Evolutionary conservation across 2,329 filamentous ascomycete species (phyloP), one percentile per base, ranked within the genome.

Genomic region (Apiospora pterosperma): DNA sequence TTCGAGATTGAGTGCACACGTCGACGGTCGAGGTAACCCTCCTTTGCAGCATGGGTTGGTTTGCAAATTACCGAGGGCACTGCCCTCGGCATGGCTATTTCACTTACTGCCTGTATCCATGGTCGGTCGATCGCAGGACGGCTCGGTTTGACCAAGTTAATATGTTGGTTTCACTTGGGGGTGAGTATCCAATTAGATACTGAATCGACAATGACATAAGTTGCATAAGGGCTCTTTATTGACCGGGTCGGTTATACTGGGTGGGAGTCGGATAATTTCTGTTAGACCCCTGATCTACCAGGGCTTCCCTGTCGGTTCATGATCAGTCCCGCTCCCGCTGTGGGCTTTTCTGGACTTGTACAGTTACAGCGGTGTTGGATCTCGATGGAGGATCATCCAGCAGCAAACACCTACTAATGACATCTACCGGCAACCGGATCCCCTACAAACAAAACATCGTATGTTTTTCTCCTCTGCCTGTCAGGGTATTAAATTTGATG

Each of bases 311-410:
- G 58, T 60, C 58, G n/a, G 34, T 60, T 39, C 58, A 36, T 21
- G 58, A 60, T 60, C 58, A 36, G 34, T 38, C 58, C 58, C 58
- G 58, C 36, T 60, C 58, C 58, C 58, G 58, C 58, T 60, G 58
- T 39, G 58, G 58, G 36, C 58, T 39, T 59, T 23, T 21, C 23
- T 48, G 42, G 42, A 28, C 23, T 25, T n/a, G 48, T 55, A 55
- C 48, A 55, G 48, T 55, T 55, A 55, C 48, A 55, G 48, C 28
- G 48, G 25, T 55, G 28, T 55, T 55, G 48, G 48, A 55, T 55
- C 48, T 55, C 48, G 48, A 55, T 34, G 48, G 48, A 34, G 16
- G 28, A 55, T 55, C 48, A 7, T n/a, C 28, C 28, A 55, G 48
- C 48, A 55, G 48, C 48, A 34, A 55, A 55, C 48, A 34, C 48